A percentile compares a stretch with the other conserved stretches of the same genome.
phyloP scores from a whole-genome alignment of 139 green algal genomes.

The Dunaliella primolecta region DNA sequence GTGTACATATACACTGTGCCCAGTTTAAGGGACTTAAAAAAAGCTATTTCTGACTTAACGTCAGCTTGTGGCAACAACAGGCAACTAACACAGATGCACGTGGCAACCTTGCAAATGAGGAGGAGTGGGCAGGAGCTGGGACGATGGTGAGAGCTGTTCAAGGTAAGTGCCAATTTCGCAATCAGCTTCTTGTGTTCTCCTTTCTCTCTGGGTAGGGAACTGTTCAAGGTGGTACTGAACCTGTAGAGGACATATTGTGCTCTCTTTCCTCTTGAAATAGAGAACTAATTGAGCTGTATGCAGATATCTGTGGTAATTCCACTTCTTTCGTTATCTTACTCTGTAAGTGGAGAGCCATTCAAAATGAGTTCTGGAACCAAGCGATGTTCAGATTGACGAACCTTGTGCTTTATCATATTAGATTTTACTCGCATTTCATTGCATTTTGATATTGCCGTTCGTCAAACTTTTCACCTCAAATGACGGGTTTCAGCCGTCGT shows the following conservation, averaged over 20 bases:
- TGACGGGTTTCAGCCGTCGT: no score
- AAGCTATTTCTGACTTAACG: neutral
- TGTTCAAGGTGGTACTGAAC: neutral
- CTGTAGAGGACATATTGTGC: neutral
- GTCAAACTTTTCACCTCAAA: no score
- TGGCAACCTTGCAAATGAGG: constrained; percentile 89
- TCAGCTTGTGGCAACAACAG: no score
- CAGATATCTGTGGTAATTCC: neutral
- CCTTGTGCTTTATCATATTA: no score
- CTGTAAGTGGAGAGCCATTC: neutral
- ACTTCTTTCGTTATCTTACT: neutral
- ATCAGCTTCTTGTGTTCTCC: no score
- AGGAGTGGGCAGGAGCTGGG: constrained; percentile 94
- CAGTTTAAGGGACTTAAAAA: neutral
- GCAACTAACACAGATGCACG: constrained; percentile 93
- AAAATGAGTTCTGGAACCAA: no score
- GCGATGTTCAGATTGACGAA: no score
- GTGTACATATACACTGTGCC: no score
- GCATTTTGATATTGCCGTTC: no score
- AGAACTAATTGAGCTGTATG: neutral
- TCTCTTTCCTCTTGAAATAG: neutral
- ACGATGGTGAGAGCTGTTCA: constrained; percentile 89
- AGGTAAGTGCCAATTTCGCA: constrained; percentile 17
- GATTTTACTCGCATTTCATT: no score
- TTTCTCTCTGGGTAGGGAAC: neutral